Evolutionary conservation across 2,329 filamentous ascomycete genomes (phyloP), one percentile per base, ranked within the genome.

Genomic region (Endothia cerciana): DNA sequence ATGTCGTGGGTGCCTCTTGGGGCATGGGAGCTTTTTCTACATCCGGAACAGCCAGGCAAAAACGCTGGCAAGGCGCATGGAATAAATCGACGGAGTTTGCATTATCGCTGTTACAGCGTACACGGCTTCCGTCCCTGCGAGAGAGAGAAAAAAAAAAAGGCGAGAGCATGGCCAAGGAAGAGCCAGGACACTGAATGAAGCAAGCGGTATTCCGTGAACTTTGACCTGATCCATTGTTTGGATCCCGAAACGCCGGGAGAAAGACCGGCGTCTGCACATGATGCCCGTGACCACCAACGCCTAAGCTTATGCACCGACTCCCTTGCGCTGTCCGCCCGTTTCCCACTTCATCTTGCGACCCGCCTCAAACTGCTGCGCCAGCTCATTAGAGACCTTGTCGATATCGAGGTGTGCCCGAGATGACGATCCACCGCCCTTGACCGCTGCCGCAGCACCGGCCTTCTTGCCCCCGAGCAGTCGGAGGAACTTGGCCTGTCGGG

Each of bases 281-380:
- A 17, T 19, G 19, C 41, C 30, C 47, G n/a, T 41, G 19, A 25
- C 8, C 5, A n/a, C 53, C 17, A 38, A 25, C 47, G 55, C 43
- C 17, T 4, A 22, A 33, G 53, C 51, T 74, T 76, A 85, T 36
- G 83, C 84, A 25, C 85, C 85, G 13, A 88, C 78, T 2, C 85
- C 85, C 57, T 78, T 81, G 66, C 80, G 80, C 72, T 82, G 81
- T 43, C 79, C 79, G 33, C 80, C 79, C 25, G 76, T 77, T 55
- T 85, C 85, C 38, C 81, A 78, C 77, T 87, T 88, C 77, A 83
- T 81, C 71, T 79, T 81, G 75, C 87, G 85, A 36, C 86, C 85
- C 11, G 77, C 76, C 67, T 86, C 81, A 67, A 85, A 88, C 71
- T 88, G 86, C 66, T 79, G 80, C 74, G 86, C 83, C 28, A 88